These are phyloP conservation scores for Gillenia trifoliata DNA, from an alignment of 306 rosid species.

Conservation along the genomic window DNA sequence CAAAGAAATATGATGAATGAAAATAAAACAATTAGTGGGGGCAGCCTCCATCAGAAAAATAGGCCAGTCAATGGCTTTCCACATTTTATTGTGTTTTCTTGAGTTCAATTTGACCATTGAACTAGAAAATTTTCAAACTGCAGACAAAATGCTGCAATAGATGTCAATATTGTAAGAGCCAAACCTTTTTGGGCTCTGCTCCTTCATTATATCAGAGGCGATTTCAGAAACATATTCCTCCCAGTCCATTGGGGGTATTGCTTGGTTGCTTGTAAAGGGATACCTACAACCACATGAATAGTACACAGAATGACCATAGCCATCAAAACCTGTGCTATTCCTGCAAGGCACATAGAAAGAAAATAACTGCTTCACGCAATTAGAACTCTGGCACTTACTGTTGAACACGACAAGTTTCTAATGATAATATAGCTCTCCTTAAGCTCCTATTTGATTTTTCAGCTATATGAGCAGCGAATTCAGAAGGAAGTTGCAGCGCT, in stretches of 20 bases:
- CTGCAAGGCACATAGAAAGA: neutral
- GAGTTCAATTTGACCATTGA: neutral
- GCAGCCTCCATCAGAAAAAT: neutral
- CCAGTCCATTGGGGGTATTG: slow-evolving; percentile 92
- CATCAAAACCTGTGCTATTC: slow-evolving; percentile 17
- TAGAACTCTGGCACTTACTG: slow-evolving; percentile 49
- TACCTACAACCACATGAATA: slow-evolving; percentile 47
- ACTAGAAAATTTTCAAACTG: neutral
- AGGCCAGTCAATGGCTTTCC: neutral
- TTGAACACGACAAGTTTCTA: slow-evolving; percentile 86
- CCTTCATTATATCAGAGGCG: slow-evolving; percentile 91
- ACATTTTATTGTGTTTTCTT: neutral
- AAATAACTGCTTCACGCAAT: neutral
- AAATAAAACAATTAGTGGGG: neutral
- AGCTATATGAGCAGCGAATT: slow-evolving; percentile 67
- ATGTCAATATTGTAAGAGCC: slow-evolving; percentile 1
- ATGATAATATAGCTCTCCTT: slow-evolving; percentile 78
- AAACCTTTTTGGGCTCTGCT: slow-evolving; percentile 97
- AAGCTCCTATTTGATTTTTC: slow-evolving; percentile 80
- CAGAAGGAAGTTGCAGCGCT: slow-evolving; percentile 76
- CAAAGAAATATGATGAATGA: neutral
- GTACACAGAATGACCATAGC: slow-evolving; percentile 16
- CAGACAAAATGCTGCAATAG: neutral
- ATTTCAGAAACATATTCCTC: slow-evolving; percentile 85
- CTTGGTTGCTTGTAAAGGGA: slow-evolving; percentile 73